Evolutionary conservation across 306 rosid genomes (phyloP), one percentile per base, ranked within the genome.

Genomic region (Vigna reflexopilosa): DNA sequence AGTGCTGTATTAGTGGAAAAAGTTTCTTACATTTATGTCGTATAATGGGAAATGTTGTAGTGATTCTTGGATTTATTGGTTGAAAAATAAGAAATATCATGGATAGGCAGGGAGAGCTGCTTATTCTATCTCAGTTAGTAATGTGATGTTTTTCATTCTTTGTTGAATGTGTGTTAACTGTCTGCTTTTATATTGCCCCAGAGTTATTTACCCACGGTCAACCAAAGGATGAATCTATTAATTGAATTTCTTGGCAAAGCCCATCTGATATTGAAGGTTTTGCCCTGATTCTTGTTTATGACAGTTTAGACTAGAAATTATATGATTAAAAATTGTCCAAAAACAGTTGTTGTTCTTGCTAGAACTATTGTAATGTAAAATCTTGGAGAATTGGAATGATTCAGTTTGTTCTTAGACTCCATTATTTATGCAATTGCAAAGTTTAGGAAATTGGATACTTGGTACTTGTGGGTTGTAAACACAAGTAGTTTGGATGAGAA

Each of bases 11-110:
- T 59, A 58, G 49, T 17, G 49, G 80, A 74, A 67, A 30, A 47
- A 40, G 9, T 9, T 42, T 44, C 69, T 79, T 67, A 26, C 67
- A 58, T 67, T 50, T 67, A 45, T 11, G 67, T 65, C 30, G 32
- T 61, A 42, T 57, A 47, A 50, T 77, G 57, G 52, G 61, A 48
- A 51, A 59, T 73, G 17, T 58, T 70, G 61, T 58, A 40, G 72
- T 19, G 62, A 82, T 75, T 49, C 62, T 52, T 42, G 63, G 74
- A 62, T 22, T 69, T 76, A 51, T 26, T 51, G 57, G 85, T 52
- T 42, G 45, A 76, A 62, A 68, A 22, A 16, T 42, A 32, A 63
- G 38, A 58, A 48, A 28, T 48, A 54, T 28, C 68, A 28, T 44
- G 57, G 75, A 49, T 76, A 66, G 81, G 32, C 45, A 36, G 56